Conservation (phyloP, 495 filamentous ascomycete genomes). For the Pseudevernia furfuracea region DNA sequence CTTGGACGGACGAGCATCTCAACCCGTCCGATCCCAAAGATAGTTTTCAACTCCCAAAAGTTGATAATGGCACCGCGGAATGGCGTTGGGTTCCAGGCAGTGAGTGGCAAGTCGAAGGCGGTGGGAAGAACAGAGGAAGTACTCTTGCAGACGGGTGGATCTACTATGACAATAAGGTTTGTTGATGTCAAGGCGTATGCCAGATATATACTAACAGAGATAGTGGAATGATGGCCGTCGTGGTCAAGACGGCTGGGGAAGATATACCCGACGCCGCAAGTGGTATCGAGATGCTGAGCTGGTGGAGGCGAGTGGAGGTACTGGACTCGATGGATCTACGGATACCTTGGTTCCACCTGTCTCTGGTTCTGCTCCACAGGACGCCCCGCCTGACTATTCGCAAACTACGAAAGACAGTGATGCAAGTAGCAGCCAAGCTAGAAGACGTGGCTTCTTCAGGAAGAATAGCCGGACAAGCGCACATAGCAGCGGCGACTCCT, state of each 20-base stretch:
- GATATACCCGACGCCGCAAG: conserved; percentile 88
- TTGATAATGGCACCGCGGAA: conserved; percentile 66
- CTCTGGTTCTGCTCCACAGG: conserved; percentile 22
- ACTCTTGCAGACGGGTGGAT: conserved; percentile 75
- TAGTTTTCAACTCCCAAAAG: conserved; percentile 78
- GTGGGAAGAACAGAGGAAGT: conserved; percentile 43
- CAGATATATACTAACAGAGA: conserved; percentile 9
- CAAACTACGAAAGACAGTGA: conserved; percentile 29
- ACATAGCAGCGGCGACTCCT: conserved; percentile 35
- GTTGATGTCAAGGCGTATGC: conserved; percentile 14
- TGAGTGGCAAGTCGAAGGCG: conserved; percentile 83
- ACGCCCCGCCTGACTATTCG: conserved; percentile 27
- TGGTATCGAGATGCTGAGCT: conserved; percentile 96
- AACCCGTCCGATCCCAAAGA: conserved; percentile 71
- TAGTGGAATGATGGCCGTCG: conserved; percentile 90
- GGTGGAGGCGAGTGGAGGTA: conserved; percentile 56
- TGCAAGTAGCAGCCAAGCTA: conserved; percentile 28
- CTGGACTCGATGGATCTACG: conserved; percentile 34
- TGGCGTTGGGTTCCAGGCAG: conserved; percentile 86
- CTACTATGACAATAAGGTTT: conserved; percentile 95
- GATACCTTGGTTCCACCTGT: conserved; percentile 31
- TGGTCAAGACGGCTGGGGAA: conserved; percentile 86
- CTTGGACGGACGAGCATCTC: conserved; percentile 95
- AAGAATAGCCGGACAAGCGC: conserved; percentile 26
- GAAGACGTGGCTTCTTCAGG: conserved; percentile 32